These are phyloP conservation scores for Umbilicus rupestris DNA, from an alignment of 164 flowering plant genomes.

Conservation along the genomic window DNA sequence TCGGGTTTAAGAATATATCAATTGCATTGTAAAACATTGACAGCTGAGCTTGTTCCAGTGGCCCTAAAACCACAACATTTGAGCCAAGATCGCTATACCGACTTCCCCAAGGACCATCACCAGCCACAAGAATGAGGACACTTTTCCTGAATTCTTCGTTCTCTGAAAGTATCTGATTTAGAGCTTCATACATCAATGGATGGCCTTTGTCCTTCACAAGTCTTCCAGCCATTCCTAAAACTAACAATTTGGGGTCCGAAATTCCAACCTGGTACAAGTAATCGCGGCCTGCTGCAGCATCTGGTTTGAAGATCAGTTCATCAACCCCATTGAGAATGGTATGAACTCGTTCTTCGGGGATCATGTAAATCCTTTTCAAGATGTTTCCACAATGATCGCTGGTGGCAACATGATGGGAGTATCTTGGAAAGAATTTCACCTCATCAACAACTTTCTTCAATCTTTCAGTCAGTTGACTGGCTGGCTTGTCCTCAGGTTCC, in stretches of 20 bases:
- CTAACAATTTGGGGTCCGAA: conserved; percentile 24
- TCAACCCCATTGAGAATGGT: conserved; percentile 69
- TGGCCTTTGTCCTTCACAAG: conserved; percentile 78
- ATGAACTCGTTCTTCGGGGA: conserved; percentile 71
- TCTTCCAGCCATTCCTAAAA: conserved; percentile 73
- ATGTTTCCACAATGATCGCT: conserved; percentile 70
- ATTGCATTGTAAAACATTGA: conserved; percentile 57
- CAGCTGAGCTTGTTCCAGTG: conserved; percentile 44
- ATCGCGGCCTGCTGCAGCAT: conserved; percentile 20
- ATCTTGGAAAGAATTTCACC: conserved; percentile 52
- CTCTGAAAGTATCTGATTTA: conserved; percentile 39
- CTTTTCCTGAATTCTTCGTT: conserved; percentile 21
- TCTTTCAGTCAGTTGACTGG: conserved; percentile 34
- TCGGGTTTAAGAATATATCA: conserved; percentile 65
- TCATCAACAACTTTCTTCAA: conserved; percentile 47
- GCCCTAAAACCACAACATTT: conserved; percentile 50
- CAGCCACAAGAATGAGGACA: conserved; percentile 50
- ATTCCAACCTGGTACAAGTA: conserved; percentile 35
- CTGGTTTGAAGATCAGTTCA: conserved; percentile 46
- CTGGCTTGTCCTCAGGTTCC: conserved; percentile 26
- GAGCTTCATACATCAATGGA: conserved; percentile 66
- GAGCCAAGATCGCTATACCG: conserved; percentile 51
- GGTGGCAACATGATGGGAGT: conserved; percentile 71
- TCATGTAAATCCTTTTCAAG: conserved; percentile 56
- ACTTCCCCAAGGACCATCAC: conserved; percentile 71